Evolutionary conservation across 805 yeast species (phyloP).

Genomic region (Candida berthetii): DNA sequence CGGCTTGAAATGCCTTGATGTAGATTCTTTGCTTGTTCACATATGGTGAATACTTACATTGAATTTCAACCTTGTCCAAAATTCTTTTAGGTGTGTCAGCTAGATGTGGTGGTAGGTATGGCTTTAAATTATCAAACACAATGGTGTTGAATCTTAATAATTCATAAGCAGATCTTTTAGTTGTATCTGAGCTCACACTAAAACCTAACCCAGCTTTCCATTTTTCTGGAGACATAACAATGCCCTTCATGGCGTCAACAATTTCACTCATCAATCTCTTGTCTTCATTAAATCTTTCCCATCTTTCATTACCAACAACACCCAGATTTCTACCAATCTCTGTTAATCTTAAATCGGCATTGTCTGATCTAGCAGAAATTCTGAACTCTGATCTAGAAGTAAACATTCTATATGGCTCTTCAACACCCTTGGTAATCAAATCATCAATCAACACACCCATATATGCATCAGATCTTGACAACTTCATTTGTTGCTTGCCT

Average conservation of each 20-base stretch:
- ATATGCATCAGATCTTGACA: slow-evolving; percentile 80
- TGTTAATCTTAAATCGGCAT: slow-evolving; percentile 86
- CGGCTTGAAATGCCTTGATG: slow-evolving; percentile 74
- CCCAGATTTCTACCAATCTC: slow-evolving; percentile 61
- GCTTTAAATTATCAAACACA: slow-evolving; percentile 6
- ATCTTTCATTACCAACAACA: slow-evolving; percentile 56
- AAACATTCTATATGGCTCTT: slow-evolving; percentile 97
- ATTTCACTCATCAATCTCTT: slow-evolving; percentile 35
- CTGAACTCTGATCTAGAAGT: slow-evolving; percentile 94
- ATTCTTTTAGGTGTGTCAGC: slow-evolving; percentile 36
- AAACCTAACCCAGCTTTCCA: slow-evolving; percentile 54
- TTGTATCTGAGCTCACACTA: slow-evolving; percentile 48
- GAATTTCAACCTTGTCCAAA: slow-evolving; percentile 59
- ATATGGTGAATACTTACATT: slow-evolving; percentile 80
- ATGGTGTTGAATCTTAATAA: slow-evolving; percentile 52
- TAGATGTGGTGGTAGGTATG: slow-evolving; percentile 15
- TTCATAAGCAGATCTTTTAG: slow-evolving; percentile 61
- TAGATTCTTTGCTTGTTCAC: slow-evolving; percentile 65
- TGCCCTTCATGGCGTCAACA: slow-evolving; percentile 36
- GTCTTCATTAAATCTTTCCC: slow-evolving; percentile 40
- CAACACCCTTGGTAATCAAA: slow-evolving; percentile 89
- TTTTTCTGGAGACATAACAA: slow-evolving; percentile 43
- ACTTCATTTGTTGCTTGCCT: slow-evolving; percentile 36
- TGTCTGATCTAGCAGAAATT: slow-evolving; percentile 85
- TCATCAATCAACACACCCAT: slow-evolving; percentile 93